Base-by-base conservation (phyloP, 129 eudicot species). In the Oenanthe sinensis region DNA sequence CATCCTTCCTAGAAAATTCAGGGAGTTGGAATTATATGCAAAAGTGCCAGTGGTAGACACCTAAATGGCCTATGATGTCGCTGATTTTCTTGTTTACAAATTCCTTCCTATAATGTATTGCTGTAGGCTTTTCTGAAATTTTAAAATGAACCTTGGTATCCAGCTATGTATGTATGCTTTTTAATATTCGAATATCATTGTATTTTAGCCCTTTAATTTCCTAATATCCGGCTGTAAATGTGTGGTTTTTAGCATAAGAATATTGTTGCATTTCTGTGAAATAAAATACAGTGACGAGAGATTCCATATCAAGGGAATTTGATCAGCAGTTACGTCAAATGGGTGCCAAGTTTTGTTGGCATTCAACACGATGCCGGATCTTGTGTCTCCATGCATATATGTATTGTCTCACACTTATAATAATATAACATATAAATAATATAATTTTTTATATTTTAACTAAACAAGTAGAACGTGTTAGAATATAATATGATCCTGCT, bases 11-110 rank as follows among this genome's bases (percentile, higher is more conserved):
- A 71, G 65, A 70, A 84, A 83, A 79, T 85, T 89, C 49, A 86
- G 75, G 76, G 84, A 85, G 83, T 4, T 71, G 17, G 85, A 52
- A n/a, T 84, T 80, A 72, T 90, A 90, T 40, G 83, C 82, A 63
- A 87, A 82, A 84, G 94, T 91, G 63, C 87, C 91, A 54, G 81
- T 81, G 14, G 83, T 73, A 52, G 55, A 54, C 81, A 54, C 80
- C 70, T 70, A 77, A 76, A 58, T 58, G 67, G 67, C 30, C 67
- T 58, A 55, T 55, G 67, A 58, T 58, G 14, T 22, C 11, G 11
- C 30, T 55, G 65, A 22, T 6, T 8, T 2, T n/a, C 28, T 55
- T 13, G 24, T 22, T 55, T n/a, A 58, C 67, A 58, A 13, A 55
- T 55, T 24, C n/a, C n/a, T 33, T 33, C 62, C n/a, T 54, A 24